Percentiles rank a stretch among this genome's conserved stretches.
These are phyloP conservation scores for Polytolypa hystricis DNA, from an alignment of 2,329 filamentous ascomycete genomes.

Conservation along the genomic window DNA sequence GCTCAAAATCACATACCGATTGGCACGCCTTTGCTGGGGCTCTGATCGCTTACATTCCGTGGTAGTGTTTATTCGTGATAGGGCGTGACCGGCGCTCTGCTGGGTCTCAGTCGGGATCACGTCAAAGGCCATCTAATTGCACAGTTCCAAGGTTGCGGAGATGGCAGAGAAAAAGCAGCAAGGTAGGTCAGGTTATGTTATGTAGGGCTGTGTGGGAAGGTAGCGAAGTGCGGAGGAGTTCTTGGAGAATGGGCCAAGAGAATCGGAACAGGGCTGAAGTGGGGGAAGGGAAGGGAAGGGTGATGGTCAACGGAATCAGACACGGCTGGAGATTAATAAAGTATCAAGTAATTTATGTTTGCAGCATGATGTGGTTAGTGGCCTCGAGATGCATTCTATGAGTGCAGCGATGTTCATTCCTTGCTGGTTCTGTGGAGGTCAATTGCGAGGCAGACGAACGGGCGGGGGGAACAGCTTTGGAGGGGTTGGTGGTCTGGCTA, in stretches of 20 bases:
- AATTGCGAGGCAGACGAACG: no score
- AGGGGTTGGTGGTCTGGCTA: no score
- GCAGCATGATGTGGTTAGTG: no score
- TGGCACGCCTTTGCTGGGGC: background rate
- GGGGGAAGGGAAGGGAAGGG: background rate
- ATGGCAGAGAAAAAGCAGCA: background rate
- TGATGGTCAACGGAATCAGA: no score
- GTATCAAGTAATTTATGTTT: no score
- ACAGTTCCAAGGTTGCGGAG: no score
- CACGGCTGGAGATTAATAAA: no score
- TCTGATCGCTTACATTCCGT: background rate
- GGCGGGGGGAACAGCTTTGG: no score
- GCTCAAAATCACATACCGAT: conserved; percentile 2
- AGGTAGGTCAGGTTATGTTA: background rate
- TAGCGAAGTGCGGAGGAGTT: no score
- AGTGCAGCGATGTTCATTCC: no score
- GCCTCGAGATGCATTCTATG: no score
- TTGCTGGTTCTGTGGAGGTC: no score
- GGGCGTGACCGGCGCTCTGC: background rate
- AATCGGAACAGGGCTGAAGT: conserved; percentile 5
- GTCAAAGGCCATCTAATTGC: conserved; percentile 4
- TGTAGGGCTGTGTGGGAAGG: background rate
- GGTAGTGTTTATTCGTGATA: background rate
- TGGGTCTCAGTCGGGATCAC: background rate
- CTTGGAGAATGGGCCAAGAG: background rate